Conservation (phyloP, 2,329 filamentous ascomycete species). For the Aspergillus sp. region DNA sequence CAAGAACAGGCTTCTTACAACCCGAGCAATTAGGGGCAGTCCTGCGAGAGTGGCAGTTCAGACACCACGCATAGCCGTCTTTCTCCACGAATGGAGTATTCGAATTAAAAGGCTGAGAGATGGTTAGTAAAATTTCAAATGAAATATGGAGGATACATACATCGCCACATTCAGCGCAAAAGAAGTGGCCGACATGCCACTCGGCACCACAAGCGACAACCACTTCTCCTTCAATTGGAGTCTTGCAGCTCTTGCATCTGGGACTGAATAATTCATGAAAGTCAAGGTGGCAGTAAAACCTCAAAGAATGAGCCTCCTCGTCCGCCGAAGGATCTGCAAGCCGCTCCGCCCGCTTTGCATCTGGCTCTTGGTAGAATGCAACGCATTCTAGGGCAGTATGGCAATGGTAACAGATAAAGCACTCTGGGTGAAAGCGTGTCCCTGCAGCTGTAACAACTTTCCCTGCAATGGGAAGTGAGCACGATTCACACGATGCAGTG, state of each 20-base stretch:
- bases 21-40: conserved; percentile 86
- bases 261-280: conserved; percentile 95
- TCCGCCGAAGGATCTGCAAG: conserved; percentile 64
- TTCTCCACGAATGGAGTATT: conserved; percentile 88
- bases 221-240: conserved; percentile 93
- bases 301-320: conserved; percentile 61
- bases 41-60: conserved; percentile 86
- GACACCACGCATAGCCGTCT: conserved; percentile 96
- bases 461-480: conserved; percentile 79
- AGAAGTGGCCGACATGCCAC: conserved; percentile 98
- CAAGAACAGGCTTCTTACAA: conserved; percentile 81
- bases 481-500: conserved; percentile 80
- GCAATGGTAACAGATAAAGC: conserved; percentile 87
- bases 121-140: conserved; percentile 13
- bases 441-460: conserved; percentile 84
- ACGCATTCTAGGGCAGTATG: conserved; percentile 87
- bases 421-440: conserved; percentile 85
- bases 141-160: conserved; percentile 29
- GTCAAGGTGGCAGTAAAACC: conserved; percentile 98
- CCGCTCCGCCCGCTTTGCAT: conserved; percentile 67
- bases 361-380: conserved; percentile 92
- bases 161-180: conserved; percentile 97
- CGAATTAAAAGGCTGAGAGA: conserved; percentile 55
- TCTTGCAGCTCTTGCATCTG: conserved; percentile 92
- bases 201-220: conserved; percentile 91